These are phyloP conservation scores for Falciphora oryzae DNA, from an alignment of 2,329 filamentous ascomycete genomes.

Conservation along the genomic window DNA sequence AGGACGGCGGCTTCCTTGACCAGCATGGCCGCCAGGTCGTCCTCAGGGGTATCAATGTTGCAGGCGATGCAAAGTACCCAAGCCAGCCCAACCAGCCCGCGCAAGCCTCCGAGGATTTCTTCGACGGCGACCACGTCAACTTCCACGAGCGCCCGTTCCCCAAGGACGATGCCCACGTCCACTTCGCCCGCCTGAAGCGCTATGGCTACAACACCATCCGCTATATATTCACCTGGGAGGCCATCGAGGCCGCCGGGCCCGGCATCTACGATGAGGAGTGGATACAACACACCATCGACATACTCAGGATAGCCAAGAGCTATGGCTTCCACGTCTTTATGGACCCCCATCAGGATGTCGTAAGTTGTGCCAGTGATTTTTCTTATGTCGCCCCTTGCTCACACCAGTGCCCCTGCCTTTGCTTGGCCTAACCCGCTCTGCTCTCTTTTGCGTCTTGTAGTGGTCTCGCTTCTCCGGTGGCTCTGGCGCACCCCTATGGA, in stretches of 20 bases:
- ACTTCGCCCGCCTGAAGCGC: constrained; percentile 79
- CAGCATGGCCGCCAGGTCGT: constrained; percentile 75
- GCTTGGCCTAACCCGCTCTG: constrained; percentile 17
- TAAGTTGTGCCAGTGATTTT: constrained; percentile 36
- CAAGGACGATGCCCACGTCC: constrained; percentile 72
- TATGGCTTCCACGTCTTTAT: constrained; percentile 97
- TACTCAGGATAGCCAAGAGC: constrained; percentile 75
- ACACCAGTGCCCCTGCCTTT: neutral
- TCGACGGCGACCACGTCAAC: constrained; percentile 84
- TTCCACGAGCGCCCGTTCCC: constrained; percentile 85
- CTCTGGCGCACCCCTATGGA: constrained; percentile 97
- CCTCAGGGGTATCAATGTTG: constrained; percentile 89
- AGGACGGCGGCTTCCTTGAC: constrained; percentile 82
- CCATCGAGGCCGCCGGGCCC: constrained; percentile 88
- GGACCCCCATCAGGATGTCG: constrained; percentile 97
- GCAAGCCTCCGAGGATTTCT: constrained; percentile 72
- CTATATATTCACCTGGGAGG: constrained; percentile 98
- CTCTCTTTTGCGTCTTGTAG: constrained; percentile 29
- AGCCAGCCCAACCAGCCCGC: constrained; percentile 76
- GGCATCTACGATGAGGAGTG: constrained; percentile 91
- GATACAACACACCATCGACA: constrained; percentile 82
- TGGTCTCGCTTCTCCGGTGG: constrained; percentile 95
- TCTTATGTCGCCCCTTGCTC: neutral
- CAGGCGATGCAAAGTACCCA: constrained; percentile 85
- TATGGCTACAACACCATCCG: constrained; percentile 96